Conservation (phyloP, 768 basidiomycete genomes). For the Saitozyma sp. region DNA sequence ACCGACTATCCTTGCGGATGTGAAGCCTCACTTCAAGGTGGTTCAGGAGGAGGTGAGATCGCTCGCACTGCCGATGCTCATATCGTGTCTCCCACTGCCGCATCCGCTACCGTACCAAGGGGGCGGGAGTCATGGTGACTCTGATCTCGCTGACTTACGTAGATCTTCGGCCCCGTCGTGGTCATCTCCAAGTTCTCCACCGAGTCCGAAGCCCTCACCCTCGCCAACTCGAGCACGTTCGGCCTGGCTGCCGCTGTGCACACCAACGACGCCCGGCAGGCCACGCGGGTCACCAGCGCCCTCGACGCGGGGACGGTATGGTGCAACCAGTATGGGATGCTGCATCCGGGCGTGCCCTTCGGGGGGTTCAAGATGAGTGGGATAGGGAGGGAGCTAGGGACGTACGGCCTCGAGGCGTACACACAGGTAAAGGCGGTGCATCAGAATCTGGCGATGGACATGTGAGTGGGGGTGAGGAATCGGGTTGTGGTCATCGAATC, state of each 20-base stretch:
- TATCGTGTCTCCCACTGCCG: background rate
- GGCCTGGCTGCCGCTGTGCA: slow-evolving; percentile 87
- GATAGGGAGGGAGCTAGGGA: slow-evolving; percentile 74
- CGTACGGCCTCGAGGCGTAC: slow-evolving; percentile 66
- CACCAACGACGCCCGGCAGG: slow-evolving; percentile 72
- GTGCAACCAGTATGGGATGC: slow-evolving; percentile 68
- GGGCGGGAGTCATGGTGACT: background rate
- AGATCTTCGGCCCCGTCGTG: slow-evolving; percentile 97
- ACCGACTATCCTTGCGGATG: slow-evolving; percentile 76
- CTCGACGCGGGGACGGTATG: slow-evolving; percentile 79
- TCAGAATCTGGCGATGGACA: slow-evolving; percentile 57
- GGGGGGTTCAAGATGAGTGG: slow-evolving; percentile 82
- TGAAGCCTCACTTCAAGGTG: slow-evolving; percentile 70
- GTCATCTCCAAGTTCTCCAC: slow-evolving; percentile 76
- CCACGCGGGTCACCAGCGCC: slow-evolving; percentile 67
- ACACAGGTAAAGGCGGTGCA: slow-evolving; percentile 71
- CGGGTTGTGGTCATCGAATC: too few species aligned
- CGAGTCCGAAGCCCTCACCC: slow-evolving; percentile 77
- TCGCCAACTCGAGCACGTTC: slow-evolving; percentile 83
- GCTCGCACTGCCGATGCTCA: too few species aligned
- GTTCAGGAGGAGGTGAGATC: slow-evolving; percentile 67
- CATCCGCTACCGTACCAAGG: background rate
- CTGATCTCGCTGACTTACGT: slow-evolving; percentile 28
- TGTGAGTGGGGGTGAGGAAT: too few species aligned
- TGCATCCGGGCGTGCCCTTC: slow-evolving; percentile 83